Conservation (phyloP, 257 asterid species). For the Solanum virginianum region DNA sequence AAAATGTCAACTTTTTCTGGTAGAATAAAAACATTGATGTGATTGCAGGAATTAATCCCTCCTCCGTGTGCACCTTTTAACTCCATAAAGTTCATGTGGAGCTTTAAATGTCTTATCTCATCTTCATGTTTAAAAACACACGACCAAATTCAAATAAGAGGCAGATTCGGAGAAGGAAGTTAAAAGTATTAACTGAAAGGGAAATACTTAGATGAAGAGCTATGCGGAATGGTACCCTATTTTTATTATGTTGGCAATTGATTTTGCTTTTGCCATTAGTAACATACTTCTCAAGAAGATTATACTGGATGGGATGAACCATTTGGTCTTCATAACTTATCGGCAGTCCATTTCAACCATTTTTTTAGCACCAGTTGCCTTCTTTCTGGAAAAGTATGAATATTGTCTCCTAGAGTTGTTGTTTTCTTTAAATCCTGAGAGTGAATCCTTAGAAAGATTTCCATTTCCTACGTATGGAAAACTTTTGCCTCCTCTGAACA, state of each 20-base stretch:
- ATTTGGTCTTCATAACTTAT: slow-evolving; percentile 64
- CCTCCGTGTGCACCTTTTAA: not conserved
- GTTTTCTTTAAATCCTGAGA: not conserved
- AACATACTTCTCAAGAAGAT: slow-evolving; percentile 64
- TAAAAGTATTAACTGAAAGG: not conserved
- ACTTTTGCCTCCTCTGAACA: not conserved
- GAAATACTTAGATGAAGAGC: slow-evolving; percentile 21
- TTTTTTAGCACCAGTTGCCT: slow-evolving; percentile 53
- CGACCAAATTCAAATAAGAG: not conserved
- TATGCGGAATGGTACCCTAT: slow-evolving; percentile 44
- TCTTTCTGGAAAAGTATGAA: slow-evolving; percentile 47
- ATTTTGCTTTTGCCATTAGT: slow-evolving; percentile 45
- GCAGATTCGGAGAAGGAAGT: not conserved
- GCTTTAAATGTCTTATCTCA: not conserved
- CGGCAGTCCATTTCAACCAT: slow-evolving; percentile 58
- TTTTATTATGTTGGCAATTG: slow-evolving; percentile 39
- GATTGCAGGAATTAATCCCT: slow-evolving; percentile 5
- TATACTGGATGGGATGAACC: slow-evolving; percentile 42
- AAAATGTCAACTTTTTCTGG: not conserved
- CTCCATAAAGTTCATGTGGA: not conserved
- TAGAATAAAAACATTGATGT: not conserved
- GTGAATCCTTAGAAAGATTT: not conserved
- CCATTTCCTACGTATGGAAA: not conserved
- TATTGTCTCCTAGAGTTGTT: not conserved
- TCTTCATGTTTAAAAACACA: not conserved